Base-by-base conservation (phyloP, 768 basidiomycete genomes). In the Trametes cubensis region DNA sequence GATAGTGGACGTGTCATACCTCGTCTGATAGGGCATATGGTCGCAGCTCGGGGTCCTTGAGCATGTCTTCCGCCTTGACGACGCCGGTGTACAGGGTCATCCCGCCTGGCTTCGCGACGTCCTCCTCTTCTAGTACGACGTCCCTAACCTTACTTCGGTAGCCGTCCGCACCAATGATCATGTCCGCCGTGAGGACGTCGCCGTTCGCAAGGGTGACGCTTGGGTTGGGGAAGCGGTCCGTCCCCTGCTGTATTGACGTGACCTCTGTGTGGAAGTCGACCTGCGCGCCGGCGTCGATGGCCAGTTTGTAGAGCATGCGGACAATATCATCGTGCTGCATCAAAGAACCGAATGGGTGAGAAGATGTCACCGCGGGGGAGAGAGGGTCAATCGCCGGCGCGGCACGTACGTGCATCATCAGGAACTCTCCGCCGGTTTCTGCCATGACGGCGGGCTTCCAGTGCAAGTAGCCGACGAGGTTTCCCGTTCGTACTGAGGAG, bases 141-240 rank as follows among this genome's bases (percentile, higher is more conserved):
- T 68, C 70, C 40, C 76, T 69, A n/a, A 78, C 72, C 30, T 80
- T 23, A 21, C 84, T 84, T 17, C 74, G 69, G 45, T 74, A 75
- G 6, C 87, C 87, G 69, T 88, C 87, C 4, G 87, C 86, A 34
- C 83, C 86, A 20, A 88, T 77, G 55, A 88, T 73, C 28, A 86
- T 71, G 68, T 88, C 84, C 17, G 80, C 81, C 17, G 65, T 67
- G 10, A 85, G 57, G 14, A 67, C 73, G 53, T 79, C 75, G 18
- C 84, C 85, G 39, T 70, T 75, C 23, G 78, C 77, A 25, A 80
- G 58, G 23, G 56, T 65, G 18, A 74, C 72, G 47, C 61, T 66
- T 28, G 73, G 66, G 40, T 62, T 64, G 10, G 63, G 61, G 8
- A 56, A 38, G 28, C 48, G 45, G 34, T 49, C 61, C 18, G 56